Conservation (phyloP, 441 rosid genomes). For the Adansonia gregorii region DNA sequence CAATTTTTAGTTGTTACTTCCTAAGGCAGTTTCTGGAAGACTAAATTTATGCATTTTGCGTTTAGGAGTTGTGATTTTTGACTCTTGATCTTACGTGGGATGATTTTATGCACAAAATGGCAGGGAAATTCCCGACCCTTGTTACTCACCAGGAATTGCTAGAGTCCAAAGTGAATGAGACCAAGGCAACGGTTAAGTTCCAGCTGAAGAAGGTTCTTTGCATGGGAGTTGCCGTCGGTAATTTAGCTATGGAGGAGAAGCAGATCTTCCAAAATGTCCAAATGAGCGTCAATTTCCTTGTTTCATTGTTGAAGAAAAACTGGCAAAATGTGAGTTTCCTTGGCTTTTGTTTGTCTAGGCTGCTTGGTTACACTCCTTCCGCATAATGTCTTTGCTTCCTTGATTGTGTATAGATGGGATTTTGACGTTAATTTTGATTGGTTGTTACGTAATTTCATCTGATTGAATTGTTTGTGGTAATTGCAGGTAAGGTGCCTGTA, state of each 20-base stretch:
- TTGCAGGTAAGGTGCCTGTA: constrained; percentile 6
- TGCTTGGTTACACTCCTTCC: background rate
- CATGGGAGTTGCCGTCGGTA: constrained; percentile 98
- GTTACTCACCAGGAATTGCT: constrained; percentile 91
- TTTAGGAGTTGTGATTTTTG: background rate
- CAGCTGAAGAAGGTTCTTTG: constrained; percentile 95
- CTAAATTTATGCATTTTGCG: background rate
- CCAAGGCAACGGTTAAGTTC: constrained; percentile 88
- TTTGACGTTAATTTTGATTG: too few relatives aligned
- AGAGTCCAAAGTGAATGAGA: constrained; percentile 90
- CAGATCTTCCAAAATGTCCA: constrained; percentile 96
- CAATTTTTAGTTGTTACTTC: background rate
- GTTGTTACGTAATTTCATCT: background rate
- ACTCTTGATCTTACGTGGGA: background rate
- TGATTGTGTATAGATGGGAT: background rate
- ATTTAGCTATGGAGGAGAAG: constrained; percentile 86
- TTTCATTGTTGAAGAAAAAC: constrained; percentile 89
- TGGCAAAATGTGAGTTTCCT: constrained; percentile 88
- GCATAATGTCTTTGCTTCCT: background rate
- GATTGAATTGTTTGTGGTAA: background rate
- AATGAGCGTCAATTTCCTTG: constrained; percentile 93
- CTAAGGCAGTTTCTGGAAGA: background rate
- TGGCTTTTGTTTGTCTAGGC: background rate
- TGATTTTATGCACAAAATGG: background rate
- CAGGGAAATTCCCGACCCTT: constrained; percentile 98